Base-by-base conservation (phyloP, 345 rosid species). In the Microthlaspi erraticum region DNA sequence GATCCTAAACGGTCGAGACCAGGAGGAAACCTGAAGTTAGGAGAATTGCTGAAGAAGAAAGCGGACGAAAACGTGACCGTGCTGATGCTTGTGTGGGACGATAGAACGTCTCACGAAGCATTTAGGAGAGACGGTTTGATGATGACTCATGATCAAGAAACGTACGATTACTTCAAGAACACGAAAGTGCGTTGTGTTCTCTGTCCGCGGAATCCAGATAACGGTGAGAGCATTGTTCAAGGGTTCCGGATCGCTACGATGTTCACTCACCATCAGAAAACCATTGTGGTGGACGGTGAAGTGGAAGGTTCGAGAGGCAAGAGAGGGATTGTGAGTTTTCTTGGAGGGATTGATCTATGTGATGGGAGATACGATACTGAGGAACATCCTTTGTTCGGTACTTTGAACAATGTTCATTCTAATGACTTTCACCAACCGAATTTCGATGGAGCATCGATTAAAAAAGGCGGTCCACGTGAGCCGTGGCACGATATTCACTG, bases 401-500 rank as follows among this genome's bases (percentile, higher is more conserved):
- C 97, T 23, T 63, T 93, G 59, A 56, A 64, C 17, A 42, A 43
- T n/a, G 64, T 83, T 53, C 96, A 88, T 76, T 42, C 32, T 36
- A 54, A 81, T 32, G 97, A 93, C 77, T 90, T 93, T 85, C 88
- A 93, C 54, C 98, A 93, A 60, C 98, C 97, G 0, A 93, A 87
- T 52, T 90, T 93, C 34, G 16, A 36, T 2, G 83, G 83, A 1
- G 53, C 96, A 14, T 87, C 93, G 0, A 80, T 90, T 4, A 65
- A 37, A 45, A 90, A 83, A 52, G 98, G 98, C 1, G 98, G 98
- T 69, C 98, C 98, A 0, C 81, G 98, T 51, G 97, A 90, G 80
- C 98, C 98, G 0, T 93, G 98, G 98, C 98, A 93, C 37, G 98
- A 93, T 72, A 80, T 90, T 59, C 98, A 93, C 32, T 93, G 97